These are phyloP conservation scores for Microstegium vimineum DNA, from an alignment of 176 grass and related monocot genomes.

Conservation along the genomic window DNA sequence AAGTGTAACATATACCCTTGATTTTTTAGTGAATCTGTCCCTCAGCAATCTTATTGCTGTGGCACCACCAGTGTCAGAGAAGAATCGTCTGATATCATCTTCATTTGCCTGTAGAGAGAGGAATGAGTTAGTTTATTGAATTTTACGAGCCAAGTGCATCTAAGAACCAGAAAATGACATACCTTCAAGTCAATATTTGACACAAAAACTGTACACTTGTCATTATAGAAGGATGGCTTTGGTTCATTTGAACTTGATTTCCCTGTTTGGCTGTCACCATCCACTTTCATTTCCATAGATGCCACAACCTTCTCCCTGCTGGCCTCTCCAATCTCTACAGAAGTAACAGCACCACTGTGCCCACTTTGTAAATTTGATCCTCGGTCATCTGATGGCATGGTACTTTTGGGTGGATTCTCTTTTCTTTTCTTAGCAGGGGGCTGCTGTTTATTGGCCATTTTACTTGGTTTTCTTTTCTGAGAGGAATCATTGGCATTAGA, in stretches of 20 bases:
- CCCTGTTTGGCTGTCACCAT: not conserved
- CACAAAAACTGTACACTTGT: slow-evolving; percentile 79
- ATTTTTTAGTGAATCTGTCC: slow-evolving; percentile 72
- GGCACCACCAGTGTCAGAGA: slow-evolving; percentile 67
- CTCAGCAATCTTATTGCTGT: slow-evolving; percentile 78
- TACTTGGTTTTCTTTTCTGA: slow-evolving; percentile 73
- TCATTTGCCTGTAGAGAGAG: slow-evolving; percentile 65
- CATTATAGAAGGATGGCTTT: slow-evolving; percentile 53
- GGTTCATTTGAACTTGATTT: slow-evolving; percentile 43
- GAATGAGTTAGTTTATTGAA: slow-evolving; percentile 30
- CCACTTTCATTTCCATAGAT: slow-evolving; percentile 12
- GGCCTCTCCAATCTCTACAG: slow-evolving; percentile 33
- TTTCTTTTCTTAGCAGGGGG: slow-evolving; percentile 78
- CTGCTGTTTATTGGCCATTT: slow-evolving; percentile 53
- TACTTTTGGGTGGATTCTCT: slow-evolving; percentile 44
- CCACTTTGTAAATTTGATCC: slow-evolving; percentile 29
- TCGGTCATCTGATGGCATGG: slow-evolving; percentile 25
- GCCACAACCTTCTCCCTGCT: slow-evolving; percentile 18
- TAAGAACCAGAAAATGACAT: slow-evolving; percentile 26
- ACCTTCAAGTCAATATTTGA: slow-evolving; percentile 68
- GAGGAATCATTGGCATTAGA: slow-evolving; percentile 45
- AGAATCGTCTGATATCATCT: slow-evolving; percentile 60
- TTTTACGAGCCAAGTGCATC: slow-evolving; percentile 1
- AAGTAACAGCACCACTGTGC: slow-evolving; percentile 13
- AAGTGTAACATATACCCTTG: slow-evolving; percentile 52